Conservation (phyloP, 441 rosid species). For the Dalechampia spathulata region DNA sequence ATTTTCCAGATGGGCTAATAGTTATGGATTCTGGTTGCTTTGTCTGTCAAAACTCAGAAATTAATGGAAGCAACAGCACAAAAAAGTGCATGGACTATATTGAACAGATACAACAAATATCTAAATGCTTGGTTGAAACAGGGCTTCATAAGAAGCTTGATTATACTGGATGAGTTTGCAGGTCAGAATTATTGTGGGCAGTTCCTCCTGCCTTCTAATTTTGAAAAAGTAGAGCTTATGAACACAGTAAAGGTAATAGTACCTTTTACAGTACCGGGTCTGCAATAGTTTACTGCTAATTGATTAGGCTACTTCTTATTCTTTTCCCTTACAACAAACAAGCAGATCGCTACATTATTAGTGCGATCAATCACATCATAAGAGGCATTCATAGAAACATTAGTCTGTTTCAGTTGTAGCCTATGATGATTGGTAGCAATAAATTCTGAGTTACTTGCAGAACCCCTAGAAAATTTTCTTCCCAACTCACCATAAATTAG, state of each 20-base stretch:
- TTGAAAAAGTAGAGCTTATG: neutral
- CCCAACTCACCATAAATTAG: too few relatives aligned
- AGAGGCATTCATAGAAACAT: too few relatives aligned
- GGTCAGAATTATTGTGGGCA: neutral
- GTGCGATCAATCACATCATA: too few relatives aligned
- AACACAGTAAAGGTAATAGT: neutral
- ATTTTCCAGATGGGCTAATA: slow-evolving; percentile 54
- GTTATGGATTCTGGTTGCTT: slow-evolving; percentile 52
- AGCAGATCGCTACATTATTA: too few relatives aligned
- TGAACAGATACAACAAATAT: neutral
- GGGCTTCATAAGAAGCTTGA: neutral
- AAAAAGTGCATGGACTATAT: neutral
- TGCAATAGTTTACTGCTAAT: too few relatives aligned
- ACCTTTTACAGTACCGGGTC: too few relatives aligned
- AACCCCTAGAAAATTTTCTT: too few relatives aligned
- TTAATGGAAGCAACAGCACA: slow-evolving; percentile 5
- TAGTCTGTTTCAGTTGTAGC: too few relatives aligned
- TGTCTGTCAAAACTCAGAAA: slow-evolving; percentile 42
- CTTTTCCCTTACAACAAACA: too few relatives aligned
- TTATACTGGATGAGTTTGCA: neutral
- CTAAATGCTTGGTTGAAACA: neutral
- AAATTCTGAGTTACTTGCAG: too few relatives aligned
- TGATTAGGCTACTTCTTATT: too few relatives aligned
- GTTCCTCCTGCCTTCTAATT: neutral
- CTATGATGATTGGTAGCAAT: too few relatives aligned